These are phyloP conservation scores for Pythium brassicae DNA, from an alignment of 352 stramenopile genomes.

Conservation along the genomic window DNA sequence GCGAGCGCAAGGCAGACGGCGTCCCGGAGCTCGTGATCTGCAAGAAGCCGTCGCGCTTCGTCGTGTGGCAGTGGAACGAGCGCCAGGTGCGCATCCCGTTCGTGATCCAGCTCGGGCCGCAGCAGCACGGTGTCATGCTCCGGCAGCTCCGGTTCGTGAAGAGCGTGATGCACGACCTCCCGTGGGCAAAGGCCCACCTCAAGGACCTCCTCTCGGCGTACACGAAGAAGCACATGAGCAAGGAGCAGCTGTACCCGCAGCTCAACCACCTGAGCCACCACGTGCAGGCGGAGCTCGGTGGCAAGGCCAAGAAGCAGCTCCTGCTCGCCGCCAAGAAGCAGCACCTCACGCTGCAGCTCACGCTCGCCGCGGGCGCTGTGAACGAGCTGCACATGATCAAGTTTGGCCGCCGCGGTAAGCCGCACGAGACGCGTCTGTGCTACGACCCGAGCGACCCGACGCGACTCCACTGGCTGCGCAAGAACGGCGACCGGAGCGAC, in stretches of 20 bases:
- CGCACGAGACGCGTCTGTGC: slow-evolving; percentile 63
- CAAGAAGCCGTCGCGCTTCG: slow-evolving; percentile 40
- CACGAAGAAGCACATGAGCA: slow-evolving; percentile 67
- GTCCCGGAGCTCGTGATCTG: slow-evolving; percentile 58
- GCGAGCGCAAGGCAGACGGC: slow-evolving; percentile 40
- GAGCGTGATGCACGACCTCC: slow-evolving; percentile 78
- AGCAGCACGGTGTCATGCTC: slow-evolving; percentile 81
- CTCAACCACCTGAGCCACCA: slow-evolving; percentile 64
- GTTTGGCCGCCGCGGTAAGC: slow-evolving; percentile 63
- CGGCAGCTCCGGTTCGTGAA: slow-evolving; percentile 79
- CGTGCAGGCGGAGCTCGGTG: slow-evolving; percentile 53
- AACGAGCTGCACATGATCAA: slow-evolving; percentile 72
- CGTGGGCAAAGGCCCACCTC: slow-evolving; percentile 73
- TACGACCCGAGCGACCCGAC: slow-evolving; percentile 66
- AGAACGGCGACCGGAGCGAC: slow-evolving; percentile 67
- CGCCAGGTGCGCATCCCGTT: slow-evolving; percentile 44
- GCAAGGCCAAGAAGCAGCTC: slow-evolving; percentile 39
- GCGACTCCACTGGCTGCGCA: slow-evolving; percentile 69
- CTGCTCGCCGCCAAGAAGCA: slow-evolving; percentile 50
- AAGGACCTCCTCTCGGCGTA: slow-evolving; percentile 60
- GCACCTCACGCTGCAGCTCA: slow-evolving; percentile 56
- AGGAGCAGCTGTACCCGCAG: slow-evolving; percentile 76
- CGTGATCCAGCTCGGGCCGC: slow-evolving; percentile 54
- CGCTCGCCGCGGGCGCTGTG: slow-evolving; percentile 47
- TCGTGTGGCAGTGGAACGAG: slow-evolving; percentile 68